Conservation (phyloP, 495 filamentous ascomycete genomes). For the Daldinia childiae region DNA sequence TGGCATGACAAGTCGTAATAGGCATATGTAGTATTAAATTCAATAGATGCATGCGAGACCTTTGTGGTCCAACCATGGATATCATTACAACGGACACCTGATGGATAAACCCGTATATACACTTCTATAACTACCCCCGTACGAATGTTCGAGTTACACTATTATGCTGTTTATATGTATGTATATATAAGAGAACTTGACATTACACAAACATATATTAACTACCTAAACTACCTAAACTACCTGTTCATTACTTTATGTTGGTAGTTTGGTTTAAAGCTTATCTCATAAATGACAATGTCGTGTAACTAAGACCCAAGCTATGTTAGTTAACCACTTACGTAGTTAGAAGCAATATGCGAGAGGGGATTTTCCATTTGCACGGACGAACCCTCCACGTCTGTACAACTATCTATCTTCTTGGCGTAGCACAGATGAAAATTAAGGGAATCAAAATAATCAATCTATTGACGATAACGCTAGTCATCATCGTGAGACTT, state of each 20-base stretch:
- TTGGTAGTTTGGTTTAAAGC: not conserved
- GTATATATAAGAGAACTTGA: not conserved
- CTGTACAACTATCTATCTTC: no score
- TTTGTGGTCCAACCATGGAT: not conserved
- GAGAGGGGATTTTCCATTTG: no score
- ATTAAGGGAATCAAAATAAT: not conserved
- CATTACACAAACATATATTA: not conserved
- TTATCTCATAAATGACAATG: not conserved
- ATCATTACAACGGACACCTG: not conserved
- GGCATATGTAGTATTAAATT: not conserved
- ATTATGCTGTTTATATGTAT: not conserved
- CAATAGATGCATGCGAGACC: not conserved
- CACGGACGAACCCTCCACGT: no score
- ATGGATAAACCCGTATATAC: not conserved
- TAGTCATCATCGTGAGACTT: not conserved
- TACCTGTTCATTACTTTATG: not conserved
- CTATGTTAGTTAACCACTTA: not conserved
- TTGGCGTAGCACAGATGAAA: not conserved
- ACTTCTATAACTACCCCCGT: not conserved
- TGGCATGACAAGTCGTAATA: not conserved
- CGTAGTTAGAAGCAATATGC: not conserved
- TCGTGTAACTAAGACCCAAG: conserved; percentile 6
- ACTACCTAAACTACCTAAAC: no score
- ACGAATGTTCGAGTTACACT: not conserved
- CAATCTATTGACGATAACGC: not conserved